Evolutionary conservation across 805 yeast species (phyloP).

Genomic region (Candida caryicola): DNA sequence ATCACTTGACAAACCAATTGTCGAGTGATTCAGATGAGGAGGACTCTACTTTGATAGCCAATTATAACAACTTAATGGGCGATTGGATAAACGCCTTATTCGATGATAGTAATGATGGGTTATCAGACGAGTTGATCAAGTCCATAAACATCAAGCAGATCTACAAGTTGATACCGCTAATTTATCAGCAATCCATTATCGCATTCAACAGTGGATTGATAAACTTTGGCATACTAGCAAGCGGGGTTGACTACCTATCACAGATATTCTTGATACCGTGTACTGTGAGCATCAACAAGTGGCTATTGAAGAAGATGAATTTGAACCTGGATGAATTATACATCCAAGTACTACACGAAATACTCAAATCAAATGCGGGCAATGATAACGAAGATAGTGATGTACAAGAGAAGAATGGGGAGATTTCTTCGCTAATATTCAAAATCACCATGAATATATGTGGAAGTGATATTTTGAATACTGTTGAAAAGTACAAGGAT

Average conservation of each 20-base stretch:
- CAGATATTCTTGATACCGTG: slow-evolving; percentile 71
- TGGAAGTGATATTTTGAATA: slow-evolving; percentile 15
- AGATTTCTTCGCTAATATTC: slow-evolving; percentile 17
- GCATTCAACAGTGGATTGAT: slow-evolving; percentile 57
- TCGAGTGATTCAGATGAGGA: slow-evolving; percentile 20
- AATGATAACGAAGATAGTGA: slow-evolving; percentile 11
- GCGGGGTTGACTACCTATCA: slow-evolving; percentile 83
- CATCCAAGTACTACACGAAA: slow-evolving; percentile 22
- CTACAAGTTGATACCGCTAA: slow-evolving; percentile 64
- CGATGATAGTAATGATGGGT: slow-evolving; percentile 63
- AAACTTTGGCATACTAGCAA: slow-evolving; percentile 57
- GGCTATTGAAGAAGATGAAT: slow-evolving; percentile 20
- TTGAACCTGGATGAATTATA: slow-evolving; percentile 11
- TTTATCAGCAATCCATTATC: slow-evolving; percentile 67
- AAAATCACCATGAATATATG: slow-evolving; percentile 24
- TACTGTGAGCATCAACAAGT: slow-evolving; percentile 38
- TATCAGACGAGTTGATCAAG: slow-evolving; percentile 78
- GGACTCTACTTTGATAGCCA: slow-evolving; percentile 27
- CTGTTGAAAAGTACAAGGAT: slow-evolving; percentile 10
- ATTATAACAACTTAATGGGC: slow-evolving; percentile 35
- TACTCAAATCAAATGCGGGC: slow-evolving; percentile 20
- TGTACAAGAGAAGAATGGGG: neutral
- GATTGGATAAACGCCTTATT: slow-evolving; percentile 82
- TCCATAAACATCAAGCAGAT: slow-evolving; percentile 65
- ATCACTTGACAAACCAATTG: slow-evolving; percentile 23